Evolutionary conservation across 2,329 filamentous ascomycete species (phyloP).

Genomic region (Ophiostoma quercus): DNA sequence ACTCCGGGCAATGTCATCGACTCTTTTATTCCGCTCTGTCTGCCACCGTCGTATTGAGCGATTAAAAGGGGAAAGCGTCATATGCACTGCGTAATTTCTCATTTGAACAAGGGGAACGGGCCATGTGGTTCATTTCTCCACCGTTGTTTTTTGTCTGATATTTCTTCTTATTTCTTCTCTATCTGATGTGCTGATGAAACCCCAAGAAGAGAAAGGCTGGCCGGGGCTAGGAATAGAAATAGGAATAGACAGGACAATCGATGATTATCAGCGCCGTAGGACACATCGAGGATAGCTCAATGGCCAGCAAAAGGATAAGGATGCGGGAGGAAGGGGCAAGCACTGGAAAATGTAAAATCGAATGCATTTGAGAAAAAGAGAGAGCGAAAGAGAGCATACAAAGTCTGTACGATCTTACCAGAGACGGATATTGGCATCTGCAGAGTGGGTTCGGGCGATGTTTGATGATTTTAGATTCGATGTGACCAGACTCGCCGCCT

Average conservation of each 20-base stretch:
- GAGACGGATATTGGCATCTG: conserved; percentile 11
- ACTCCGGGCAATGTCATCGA: conserved; percentile 2
- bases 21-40: not conserved
- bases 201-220: not conserved
- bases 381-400: not conserved
- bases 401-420: not conserved
- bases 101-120: conserved; percentile 7
- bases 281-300: not conserved
- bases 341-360: not conserved
- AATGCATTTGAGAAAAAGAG: not conserved
- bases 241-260: not conserved
- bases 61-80: not conserved
- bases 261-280: not conserved
- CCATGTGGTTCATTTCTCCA: conserved; percentile 15
- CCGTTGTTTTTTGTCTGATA: not conserved
- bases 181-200: conserved; percentile 11
- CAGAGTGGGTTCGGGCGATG: conserved; percentile 4
- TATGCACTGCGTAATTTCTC: conserved; percentile 11
- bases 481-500: not conserved
- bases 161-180: not conserved
- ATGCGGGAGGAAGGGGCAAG: not conserved
- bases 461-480: conserved; percentile 2
- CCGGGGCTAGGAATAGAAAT: not conserved
- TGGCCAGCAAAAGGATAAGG: not conserved
- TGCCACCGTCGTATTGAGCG: not conserved